Evolutionary conservation across 768 basidiomycete genomes (phyloP).

Genomic region (Multifurca ochricompacta): DNA sequence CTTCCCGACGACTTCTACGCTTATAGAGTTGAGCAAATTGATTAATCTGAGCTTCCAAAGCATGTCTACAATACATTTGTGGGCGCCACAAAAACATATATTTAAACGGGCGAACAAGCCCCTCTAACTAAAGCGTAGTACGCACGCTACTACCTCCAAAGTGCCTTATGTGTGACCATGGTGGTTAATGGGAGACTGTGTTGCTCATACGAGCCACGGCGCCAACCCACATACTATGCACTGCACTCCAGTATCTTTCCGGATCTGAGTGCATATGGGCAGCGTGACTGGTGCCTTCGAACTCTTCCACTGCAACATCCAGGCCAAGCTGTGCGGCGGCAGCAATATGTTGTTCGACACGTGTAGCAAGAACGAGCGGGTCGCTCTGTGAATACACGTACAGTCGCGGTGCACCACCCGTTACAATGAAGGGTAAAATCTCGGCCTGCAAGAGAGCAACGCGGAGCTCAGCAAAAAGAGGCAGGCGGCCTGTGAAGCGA

Average conservation of each 20-base stretch:
- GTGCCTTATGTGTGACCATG: background rate
- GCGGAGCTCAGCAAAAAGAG: conserved; percentile 16
- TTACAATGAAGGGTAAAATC: conserved; percentile 8
- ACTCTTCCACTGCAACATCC: conserved; percentile 20
- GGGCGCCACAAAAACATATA: too few relatives aligned
- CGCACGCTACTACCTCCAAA: background rate
- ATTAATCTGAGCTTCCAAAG: too few relatives aligned
- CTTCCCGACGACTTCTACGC: too few relatives aligned
- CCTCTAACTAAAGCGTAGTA: too few relatives aligned
- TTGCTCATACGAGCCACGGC: background rate
- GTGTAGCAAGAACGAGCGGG: conserved; percentile 8
- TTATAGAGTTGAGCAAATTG: too few relatives aligned
- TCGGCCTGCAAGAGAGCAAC: conserved; percentile 14
- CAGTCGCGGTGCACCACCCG: conserved; percentile 13
- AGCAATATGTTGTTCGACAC: conserved; percentile 18
- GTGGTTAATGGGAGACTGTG: background rate
- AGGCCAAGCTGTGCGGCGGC: conserved; percentile 10
- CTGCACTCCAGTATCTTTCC: conserved; percentile 19
- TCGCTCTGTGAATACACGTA: conserved; percentile 21
- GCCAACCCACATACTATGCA: conserved; percentile 16
- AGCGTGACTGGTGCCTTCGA: conserved; percentile 16
- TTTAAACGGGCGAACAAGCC: too few relatives aligned
- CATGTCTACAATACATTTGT: too few relatives aligned
- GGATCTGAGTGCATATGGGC: conserved; percentile 20
- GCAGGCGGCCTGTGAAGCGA: conserved; percentile 2